Evolutionary conservation across 495 filamentous ascomycete genomes (phyloP).

Genomic region (Xylaria nigripes): DNA sequence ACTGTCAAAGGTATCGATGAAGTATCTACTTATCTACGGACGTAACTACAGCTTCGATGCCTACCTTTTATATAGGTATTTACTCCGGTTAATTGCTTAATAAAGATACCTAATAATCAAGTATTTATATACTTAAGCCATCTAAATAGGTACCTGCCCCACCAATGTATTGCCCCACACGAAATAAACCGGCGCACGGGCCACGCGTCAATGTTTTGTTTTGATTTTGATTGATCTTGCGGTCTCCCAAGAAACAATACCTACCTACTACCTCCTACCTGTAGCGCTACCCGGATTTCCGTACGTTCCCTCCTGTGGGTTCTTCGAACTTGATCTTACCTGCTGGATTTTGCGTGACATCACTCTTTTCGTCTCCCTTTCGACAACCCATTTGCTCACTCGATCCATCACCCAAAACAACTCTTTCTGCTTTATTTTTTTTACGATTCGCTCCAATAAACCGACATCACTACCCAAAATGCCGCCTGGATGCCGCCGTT

Average conservation of each 20-base stretch:
- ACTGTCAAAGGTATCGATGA: no score
- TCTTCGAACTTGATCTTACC: background rate
- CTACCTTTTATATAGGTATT: no score
- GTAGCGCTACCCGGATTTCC: background rate
- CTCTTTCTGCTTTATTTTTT: background rate
- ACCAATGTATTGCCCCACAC: background rate
- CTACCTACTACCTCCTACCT: no score
- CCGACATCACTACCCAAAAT: slow-evolving; percentile 16
- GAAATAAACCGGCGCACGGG: background rate
- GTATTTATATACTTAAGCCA: no score
- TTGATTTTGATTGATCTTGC: background rate
- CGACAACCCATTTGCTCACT: background rate
- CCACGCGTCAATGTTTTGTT: background rate
- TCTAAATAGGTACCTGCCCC: background rate
- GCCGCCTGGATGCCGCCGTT: slow-evolving; percentile 35
- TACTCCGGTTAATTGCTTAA: no score
- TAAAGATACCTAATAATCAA: no score
- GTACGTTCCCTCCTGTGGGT: background rate
- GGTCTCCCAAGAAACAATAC: background rate
- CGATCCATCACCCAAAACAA: background rate
- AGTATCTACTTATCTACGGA: no score
- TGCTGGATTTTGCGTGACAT: background rate
- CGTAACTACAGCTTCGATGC: no score
- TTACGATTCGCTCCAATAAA: background rate
- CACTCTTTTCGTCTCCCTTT: background rate